These are phyloP conservation scores for Diaporthe citri DNA, from an alignment of 2,329 filamentous ascomycete species.

Conservation along the genomic window DNA sequence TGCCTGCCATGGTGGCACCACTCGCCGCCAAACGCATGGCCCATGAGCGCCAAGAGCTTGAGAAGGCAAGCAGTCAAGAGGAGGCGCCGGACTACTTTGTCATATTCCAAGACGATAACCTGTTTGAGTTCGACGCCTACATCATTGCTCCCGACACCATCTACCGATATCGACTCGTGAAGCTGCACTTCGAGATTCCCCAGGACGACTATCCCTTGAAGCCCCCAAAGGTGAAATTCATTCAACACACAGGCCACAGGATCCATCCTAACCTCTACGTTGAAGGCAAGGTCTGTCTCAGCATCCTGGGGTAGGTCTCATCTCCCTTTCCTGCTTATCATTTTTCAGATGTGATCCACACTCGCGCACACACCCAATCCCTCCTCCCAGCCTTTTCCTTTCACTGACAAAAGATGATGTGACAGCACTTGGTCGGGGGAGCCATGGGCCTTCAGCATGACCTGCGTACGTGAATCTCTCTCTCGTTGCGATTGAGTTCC, in stretches of 20 bases:
- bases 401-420: neutral
- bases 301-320: conserved; percentile 3
- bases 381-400: too few relatives aligned
- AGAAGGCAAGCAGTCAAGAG: conserved; percentile 1
- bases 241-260: neutral
- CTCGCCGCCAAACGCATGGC: conserved; percentile 1
- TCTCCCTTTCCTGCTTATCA: neutral
- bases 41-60: conserved; percentile 7
- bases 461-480: neutral
- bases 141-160: conserved; percentile 14
- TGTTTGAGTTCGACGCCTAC: conserved; percentile 9
- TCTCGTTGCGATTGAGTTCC: neutral
- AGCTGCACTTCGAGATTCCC: neutral
- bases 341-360: neutral
- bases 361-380: too few relatives aligned
- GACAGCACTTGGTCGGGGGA: neutral
- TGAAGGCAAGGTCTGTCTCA: neutral
- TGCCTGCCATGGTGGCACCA: neutral
- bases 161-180: neutral
- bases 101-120: conserved; percentile 2
- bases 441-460: neutral
- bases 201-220: neutral
- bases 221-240: neutral
- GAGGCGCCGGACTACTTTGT: conserved; percentile 2
- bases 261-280: neutral